Evolutionary conservation across 192 early-diverging fungal species (phyloP).

Genomic region (Podila epicladia): DNA sequence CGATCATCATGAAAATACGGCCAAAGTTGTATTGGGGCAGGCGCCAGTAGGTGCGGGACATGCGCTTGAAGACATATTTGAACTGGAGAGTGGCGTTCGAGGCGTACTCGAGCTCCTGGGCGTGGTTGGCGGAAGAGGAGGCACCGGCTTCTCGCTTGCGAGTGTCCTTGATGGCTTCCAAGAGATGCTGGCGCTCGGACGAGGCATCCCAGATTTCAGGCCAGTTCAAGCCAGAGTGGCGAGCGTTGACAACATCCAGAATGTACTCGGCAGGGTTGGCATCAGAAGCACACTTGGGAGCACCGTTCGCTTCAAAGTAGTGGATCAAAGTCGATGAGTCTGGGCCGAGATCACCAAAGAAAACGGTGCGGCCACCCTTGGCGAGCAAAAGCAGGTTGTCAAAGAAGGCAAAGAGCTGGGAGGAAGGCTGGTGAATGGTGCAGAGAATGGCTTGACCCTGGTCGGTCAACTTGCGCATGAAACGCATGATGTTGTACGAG

Average conservation of each 20-base stretch:
- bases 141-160: conserved; percentile 17
- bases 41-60: conserved; percentile 77
- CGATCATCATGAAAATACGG: conserved; percentile 65
- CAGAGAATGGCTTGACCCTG: conserved; percentile 77
- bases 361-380: conserved; percentile 82
- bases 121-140: not conserved
- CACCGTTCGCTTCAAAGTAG: conserved; percentile 83
- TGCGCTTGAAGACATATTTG: conserved; percentile 68
- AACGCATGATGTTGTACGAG: conserved; percentile 78
- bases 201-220: conserved; percentile 75
- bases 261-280: conserved; percentile 92
- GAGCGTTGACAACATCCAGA: conserved; percentile 81
- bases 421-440: conserved; percentile 90
- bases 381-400: conserved; percentile 84
- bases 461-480: conserved; percentile 73
- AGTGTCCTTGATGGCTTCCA: conserved; percentile 65
- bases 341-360: conserved; percentile 81
- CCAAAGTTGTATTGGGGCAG: conserved; percentile 81
- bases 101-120: conserved; percentile 57
- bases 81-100: conserved; percentile 57
- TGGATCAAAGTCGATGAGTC: conserved; percentile 70
- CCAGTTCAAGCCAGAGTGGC: conserved; percentile 70
- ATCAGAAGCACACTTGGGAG: conserved; percentile 64
- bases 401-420: conserved; percentile 87
- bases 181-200: conserved; percentile 50